A percentile compares a stretch with the other conserved stretches of the same genome.
Conservation (phyloP, 176 grass and related monocot species). For the Echinochloa phyllopogon region DNA sequence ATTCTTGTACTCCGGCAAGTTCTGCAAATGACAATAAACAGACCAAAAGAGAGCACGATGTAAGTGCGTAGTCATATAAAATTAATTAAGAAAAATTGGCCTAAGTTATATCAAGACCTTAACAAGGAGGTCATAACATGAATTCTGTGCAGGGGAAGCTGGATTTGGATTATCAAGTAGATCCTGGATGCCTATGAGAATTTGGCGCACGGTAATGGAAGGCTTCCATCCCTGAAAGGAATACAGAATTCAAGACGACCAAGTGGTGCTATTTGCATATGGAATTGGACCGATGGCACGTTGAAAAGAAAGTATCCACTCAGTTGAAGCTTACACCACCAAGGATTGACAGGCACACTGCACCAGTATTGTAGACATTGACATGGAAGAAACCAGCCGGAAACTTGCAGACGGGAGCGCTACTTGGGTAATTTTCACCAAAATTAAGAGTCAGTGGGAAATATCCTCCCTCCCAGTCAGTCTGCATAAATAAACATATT, state of each 20-base stretch:
- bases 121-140: conserved; percentile 50
- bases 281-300: background rate
- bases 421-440: conserved; percentile 74
- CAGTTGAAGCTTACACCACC: conserved; percentile 51
- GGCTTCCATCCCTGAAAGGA: conserved; percentile 83
- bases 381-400: conserved; percentile 84
- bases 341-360: conserved; percentile 84
- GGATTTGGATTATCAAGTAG: conserved; percentile 83
- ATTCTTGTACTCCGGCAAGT: conserved; percentile 58
- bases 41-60: background rate
- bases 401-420: conserved; percentile 75
- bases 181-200: conserved; percentile 88
- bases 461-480: conserved; percentile 92
- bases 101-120: conserved; percentile 34
- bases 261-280: background rate
- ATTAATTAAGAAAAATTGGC: background rate
- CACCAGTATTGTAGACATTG: conserved; percentile 67
- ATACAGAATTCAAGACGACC: background rate
- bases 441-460: conserved; percentile 69
- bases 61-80: background rate
- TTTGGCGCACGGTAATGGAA: conserved; percentile 87
- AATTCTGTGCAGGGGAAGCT: conserved; percentile 59
- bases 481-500: conserved; percentile 53
- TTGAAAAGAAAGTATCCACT: background rate
- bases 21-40: conserved; percentile 45